Evolutionary conservation across 2,329 filamentous ascomycete genomes (phyloP).

Genomic region (Alternaria brassicicola): DNA sequence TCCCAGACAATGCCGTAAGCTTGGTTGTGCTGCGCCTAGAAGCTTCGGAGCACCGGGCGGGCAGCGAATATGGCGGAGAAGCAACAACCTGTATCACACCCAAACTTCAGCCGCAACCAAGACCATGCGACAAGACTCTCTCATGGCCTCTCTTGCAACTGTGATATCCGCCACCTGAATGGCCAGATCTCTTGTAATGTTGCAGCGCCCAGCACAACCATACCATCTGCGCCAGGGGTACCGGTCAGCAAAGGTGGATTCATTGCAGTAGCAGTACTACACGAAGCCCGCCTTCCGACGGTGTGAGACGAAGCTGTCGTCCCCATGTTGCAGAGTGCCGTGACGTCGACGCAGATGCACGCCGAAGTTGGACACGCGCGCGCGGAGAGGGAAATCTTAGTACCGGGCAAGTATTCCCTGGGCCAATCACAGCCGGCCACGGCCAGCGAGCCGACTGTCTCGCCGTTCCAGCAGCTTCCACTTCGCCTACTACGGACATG

Average conservation of each 20-base stretch:
- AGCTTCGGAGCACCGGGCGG: slow-evolving; percentile 4
- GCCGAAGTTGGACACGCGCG: neutral
- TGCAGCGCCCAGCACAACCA: neutral
- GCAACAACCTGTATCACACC: neutral
- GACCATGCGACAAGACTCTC: neutral
- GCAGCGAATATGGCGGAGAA: neutral
- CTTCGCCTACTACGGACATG: neutral
- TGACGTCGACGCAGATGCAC: neutral
- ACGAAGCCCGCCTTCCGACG: neutral
- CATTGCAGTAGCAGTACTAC: neutral
- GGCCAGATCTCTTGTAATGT: neutral
- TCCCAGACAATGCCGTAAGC: slow-evolving; percentile 7
- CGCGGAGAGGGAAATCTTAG: neutral
- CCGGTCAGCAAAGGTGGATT: neutral
- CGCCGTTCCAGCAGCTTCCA: neutral
- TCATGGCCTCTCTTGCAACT: neutral
- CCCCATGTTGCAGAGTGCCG: slow-evolving; percentile 5
- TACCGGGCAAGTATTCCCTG: neutral
- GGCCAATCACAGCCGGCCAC: neutral
- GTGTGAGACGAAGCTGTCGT: slow-evolving; percentile 4
- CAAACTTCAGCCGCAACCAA: neutral
- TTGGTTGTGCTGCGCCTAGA: slow-evolving; percentile 5
- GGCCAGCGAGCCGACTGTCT: neutral
- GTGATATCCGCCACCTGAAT: neutral
- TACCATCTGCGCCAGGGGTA: neutral